Evolutionary conservation across 2,329 filamentous ascomycete genomes (phyloP), one percentile per base, ranked within the genome.

Genomic region (Domatiomyces catenatus): DNA sequence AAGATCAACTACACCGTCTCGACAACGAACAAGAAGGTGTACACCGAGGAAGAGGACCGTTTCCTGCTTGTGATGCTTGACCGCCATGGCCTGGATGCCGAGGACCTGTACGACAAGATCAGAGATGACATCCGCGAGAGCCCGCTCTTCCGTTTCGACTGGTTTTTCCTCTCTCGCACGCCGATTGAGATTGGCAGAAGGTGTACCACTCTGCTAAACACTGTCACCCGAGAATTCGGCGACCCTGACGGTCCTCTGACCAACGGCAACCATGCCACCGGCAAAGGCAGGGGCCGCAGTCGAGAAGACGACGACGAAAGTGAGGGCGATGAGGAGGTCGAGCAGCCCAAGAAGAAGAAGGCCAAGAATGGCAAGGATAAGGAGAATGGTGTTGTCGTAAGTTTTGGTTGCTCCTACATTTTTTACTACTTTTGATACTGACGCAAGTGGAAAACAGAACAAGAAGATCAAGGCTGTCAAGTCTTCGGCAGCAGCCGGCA

Each of bases 1-100:
- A 94, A 94, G 74, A 88, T 98, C 72, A 96, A 94, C 70, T 98
- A 98, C 69, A 94, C 89, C 0, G 92, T 98, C 24, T 94, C 88
- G 5, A 98, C 92, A 1, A 98, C 93, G 8, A 98, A 98, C 77
- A 98, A 98, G 73, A 98, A 98, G 72, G 89, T 98, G 1, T 98
- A 98, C 66, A 96, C 89, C 0, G 93, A 98, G 65, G 92, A 98
- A 64, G 92, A 98, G 66, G 92, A 98, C 64, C 80, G 92, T 2
- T 98, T 98, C 69, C 69, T 98, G 48, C 75, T 98, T 32, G 90
- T 98, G 47, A 83, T 95, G 69, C 75, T 98, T 5, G 88, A 98
- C 69, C 86, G 83, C 66, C 84, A 88, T 60, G 92, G 93, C 5
- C 81, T 98, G 36, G 93, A 98, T 64, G 84, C 84, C 1, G 90